Evolutionary conservation across 2,329 filamentous ascomycete species (phyloP).

Genomic region (Emmonsia crescens): DNA sequence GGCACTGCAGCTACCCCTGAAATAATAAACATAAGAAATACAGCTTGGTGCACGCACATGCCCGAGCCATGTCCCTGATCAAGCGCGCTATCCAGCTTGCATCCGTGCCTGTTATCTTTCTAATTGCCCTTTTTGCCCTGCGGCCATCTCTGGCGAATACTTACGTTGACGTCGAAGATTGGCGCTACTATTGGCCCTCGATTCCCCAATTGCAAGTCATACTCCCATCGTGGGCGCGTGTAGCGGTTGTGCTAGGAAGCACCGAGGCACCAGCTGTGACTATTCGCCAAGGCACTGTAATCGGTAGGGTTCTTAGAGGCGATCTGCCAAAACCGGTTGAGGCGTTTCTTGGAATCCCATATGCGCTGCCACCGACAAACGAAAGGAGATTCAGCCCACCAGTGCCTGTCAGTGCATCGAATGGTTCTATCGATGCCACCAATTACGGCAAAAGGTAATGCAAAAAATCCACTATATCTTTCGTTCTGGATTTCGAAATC

Average conservation of each 20-base stretch:
- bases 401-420: slow-evolving; percentile 18
- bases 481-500: not conserved
- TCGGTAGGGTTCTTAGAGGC: slow-evolving; percentile 19
- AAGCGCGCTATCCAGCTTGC: not conserved
- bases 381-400: slow-evolving; percentile 38
- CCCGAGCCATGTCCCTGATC: not conserved
- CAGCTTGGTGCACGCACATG: not conserved
- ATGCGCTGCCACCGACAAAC: slow-evolving; percentile 38
- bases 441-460: slow-evolving; percentile 21
- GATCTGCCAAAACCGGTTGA: slow-evolving; percentile 21
- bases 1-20: not conserved
- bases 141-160: not conserved
- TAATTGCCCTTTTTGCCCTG: not conserved
- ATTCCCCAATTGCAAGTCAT: not conserved
- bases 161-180: not conserved
- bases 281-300: slow-evolving; percentile 21
- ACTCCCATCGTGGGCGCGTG: not conserved
- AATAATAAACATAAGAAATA: not conserved
- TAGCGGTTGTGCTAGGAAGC: slow-evolving; percentile 11
- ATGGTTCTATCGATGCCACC: slow-evolving; percentile 25
- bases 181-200: not conserved
- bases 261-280: slow-evolving; percentile 21
- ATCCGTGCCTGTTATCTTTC: not conserved
- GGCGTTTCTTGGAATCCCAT: slow-evolving; percentile 41
- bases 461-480: not conserved